Evolutionary conservation across 176 grass and related monocot species (phyloP).

Genomic region (Eragrostis curvula): DNA sequence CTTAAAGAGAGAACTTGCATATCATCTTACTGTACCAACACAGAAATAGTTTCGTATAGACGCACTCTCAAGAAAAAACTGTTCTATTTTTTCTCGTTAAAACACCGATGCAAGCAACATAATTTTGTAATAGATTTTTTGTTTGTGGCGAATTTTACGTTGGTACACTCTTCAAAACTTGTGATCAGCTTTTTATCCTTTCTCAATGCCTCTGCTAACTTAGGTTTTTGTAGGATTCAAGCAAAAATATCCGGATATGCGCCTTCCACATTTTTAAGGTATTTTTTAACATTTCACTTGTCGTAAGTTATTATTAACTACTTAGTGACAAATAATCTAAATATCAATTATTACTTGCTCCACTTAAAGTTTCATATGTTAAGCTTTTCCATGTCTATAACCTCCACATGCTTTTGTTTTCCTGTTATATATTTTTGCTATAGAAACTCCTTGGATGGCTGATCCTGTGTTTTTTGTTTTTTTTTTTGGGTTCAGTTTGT

Average conservation of each 20-base stretch:
- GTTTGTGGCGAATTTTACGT: neutral
- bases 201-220: constrained; percentile 32
- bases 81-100: neutral
- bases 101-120: constrained; percentile 5
- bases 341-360: neutral
- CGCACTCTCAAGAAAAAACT: neutral
- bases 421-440: neutral
- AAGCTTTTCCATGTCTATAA: neutral
- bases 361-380: neutral
- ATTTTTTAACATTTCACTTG: neutral
- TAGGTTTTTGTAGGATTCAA: constrained; percentile 76
- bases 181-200: constrained; percentile 26
- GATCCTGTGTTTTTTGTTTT: neutral
- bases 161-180: neutral
- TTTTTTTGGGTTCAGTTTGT: neutral
- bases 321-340: neutral
- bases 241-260: constrained; percentile 98
- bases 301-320: neutral
- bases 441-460: neutral
- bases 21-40: neutral
- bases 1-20: neutral
- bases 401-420: neutral
- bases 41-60: constrained; percentile 15
- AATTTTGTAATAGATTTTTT: constrained; percentile 14
- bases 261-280: constrained; percentile 98